Percentiles rank a stretch among this genome's conserved stretches.
phyloP scores from a whole-genome alignment of 2,329 filamentous ascomycete species.

The Fusarium sp. region DNA sequence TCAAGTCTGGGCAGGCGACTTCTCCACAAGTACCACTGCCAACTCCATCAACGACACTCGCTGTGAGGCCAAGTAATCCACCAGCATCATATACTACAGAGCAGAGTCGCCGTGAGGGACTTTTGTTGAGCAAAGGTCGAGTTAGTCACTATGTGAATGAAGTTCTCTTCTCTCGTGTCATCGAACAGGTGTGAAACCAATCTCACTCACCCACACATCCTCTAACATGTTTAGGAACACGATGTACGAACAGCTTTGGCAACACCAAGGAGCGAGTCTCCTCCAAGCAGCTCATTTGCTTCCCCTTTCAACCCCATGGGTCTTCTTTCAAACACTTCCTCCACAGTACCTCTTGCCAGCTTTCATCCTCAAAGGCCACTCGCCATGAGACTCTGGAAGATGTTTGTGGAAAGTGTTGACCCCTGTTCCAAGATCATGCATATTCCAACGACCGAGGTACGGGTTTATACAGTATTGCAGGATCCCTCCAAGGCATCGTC shows the following conservation, averaged over 20 bases:
- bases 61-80: neutral
- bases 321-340: slow-evolving; percentile 43
- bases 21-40: slow-evolving; percentile 6
- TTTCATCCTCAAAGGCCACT: slow-evolving; percentile 40
- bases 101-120: slow-evolving; percentile 16
- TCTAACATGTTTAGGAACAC: slow-evolving; percentile 31
- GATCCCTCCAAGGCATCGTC: slow-evolving; percentile 40
- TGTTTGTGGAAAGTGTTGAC: slow-evolving; percentile 45
- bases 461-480: slow-evolving; percentile 46
- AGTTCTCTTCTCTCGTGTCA: slow-evolving; percentile 47
- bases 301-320: slow-evolving; percentile 48
- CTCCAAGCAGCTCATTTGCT: neutral
- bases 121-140: slow-evolving; percentile 47
- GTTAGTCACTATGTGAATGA: slow-evolving; percentile 52
- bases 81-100: neutral
- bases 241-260: slow-evolving; percentile 37
- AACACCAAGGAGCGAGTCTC: slow-evolving; percentile 25
- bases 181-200: slow-evolving; percentile 45
- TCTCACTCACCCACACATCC: fast-evolving
- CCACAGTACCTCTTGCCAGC: slow-evolving; percentile 20
- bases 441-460: slow-evolving; percentile 45
- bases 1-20: neutral
- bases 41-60: neutral
- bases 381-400: slow-evolving; percentile 46
- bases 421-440: slow-evolving; percentile 44